These are phyloP conservation scores for Myriosclerotinia curreyana DNA, from an alignment of 2,329 filamentous ascomycete species.

Conservation along the genomic window DNA sequence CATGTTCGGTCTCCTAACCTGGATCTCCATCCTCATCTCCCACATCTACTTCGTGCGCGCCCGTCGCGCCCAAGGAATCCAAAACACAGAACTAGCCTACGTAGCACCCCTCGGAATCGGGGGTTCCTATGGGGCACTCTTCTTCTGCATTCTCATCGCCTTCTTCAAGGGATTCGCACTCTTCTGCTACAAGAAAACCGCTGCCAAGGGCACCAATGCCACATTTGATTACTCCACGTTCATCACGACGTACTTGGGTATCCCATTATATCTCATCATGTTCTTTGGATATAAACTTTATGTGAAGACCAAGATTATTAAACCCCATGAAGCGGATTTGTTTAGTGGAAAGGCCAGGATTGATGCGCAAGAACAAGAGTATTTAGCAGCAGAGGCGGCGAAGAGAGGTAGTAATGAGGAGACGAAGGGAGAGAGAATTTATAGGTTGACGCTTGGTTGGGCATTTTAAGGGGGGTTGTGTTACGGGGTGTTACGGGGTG, in stretches of 20 bases:
- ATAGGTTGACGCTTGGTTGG: slow-evolving; percentile 25
- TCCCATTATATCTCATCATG: slow-evolving; percentile 59
- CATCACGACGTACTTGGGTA: slow-evolving; percentile 61
- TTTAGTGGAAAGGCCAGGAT: slow-evolving; percentile 58
- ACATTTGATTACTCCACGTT: slow-evolving; percentile 63
- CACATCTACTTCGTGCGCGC: slow-evolving; percentile 67
- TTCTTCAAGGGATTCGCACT: slow-evolving; percentile 81
- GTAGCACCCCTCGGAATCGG: slow-evolving; percentile 68
- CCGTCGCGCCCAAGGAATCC: slow-evolving; percentile 58
- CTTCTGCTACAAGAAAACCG: slow-evolving; percentile 47
- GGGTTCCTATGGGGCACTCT: slow-evolving; percentile 66
- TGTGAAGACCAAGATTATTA: slow-evolving; percentile 45
- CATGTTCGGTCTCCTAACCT: slow-evolving; percentile 38
- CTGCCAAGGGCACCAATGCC: slow-evolving; percentile 47
- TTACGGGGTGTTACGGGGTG: no score
- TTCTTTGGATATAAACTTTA: slow-evolving; percentile 55
- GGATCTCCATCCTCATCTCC: slow-evolving; percentile 52
- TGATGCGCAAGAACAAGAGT: slow-evolving; percentile 55
- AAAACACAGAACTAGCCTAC: slow-evolving; percentile 58
- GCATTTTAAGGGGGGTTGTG: slow-evolving; percentile 16
- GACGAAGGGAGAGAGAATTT: slow-evolving; percentile 22
- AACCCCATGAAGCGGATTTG: slow-evolving; percentile 52
- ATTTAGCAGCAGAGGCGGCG: slow-evolving; percentile 30
- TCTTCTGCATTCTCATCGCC: slow-evolving; percentile 70
- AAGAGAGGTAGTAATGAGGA: slow-evolving; percentile 25